phyloP scores from a whole-genome alignment of 1,284 basidiomycete genomes.

The Puccinia novopanici region DNA sequence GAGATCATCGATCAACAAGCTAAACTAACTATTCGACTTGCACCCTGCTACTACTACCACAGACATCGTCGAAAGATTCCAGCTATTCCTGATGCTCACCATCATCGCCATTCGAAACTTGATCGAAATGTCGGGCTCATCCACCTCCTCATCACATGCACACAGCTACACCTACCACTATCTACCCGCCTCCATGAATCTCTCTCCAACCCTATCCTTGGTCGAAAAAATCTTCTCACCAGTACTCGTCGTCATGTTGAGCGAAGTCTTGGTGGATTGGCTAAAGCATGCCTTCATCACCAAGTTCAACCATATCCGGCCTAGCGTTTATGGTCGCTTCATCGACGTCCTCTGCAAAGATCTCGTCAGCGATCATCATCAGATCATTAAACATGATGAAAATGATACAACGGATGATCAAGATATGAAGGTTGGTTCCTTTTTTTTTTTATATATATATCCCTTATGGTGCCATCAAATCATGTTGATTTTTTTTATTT shows the following conservation, averaged over 20 bases:
- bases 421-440: constrained; percentile 9
- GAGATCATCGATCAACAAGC: constrained; percentile 29
- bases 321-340: constrained; percentile 91
- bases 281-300: constrained; percentile 99
- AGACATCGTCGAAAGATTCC: constrained; percentile 99
- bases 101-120: constrained; percentile 92
- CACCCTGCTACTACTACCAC: constrained; percentile 3
- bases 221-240: constrained; percentile 90
- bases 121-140: constrained; percentile 85
- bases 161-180: constrained; percentile 56
- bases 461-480: too few species aligned
- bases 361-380: constrained; percentile 76
- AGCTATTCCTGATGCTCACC: constrained; percentile 83
- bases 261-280: constrained; percentile 97
- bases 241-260: constrained; percentile 82
- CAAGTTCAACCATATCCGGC: constrained; percentile 91
- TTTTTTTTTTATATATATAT: constrained; percentile 12
- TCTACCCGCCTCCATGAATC: constrained; percentile 45
- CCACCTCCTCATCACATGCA: constrained; percentile 66
- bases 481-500: constrained; percentile 38
- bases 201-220: constrained; percentile 60
- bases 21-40: not conserved
- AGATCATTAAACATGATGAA: constrained; percentile 71
- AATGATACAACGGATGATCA: constrained; percentile 49
- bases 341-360: constrained; percentile 95